Percentiles rank a stretch among this genome's conserved stretches.
phyloP scores from a whole-genome alignment of 2,329 filamentous ascomycete genomes.

The Fusarium verrucosum region DNA sequence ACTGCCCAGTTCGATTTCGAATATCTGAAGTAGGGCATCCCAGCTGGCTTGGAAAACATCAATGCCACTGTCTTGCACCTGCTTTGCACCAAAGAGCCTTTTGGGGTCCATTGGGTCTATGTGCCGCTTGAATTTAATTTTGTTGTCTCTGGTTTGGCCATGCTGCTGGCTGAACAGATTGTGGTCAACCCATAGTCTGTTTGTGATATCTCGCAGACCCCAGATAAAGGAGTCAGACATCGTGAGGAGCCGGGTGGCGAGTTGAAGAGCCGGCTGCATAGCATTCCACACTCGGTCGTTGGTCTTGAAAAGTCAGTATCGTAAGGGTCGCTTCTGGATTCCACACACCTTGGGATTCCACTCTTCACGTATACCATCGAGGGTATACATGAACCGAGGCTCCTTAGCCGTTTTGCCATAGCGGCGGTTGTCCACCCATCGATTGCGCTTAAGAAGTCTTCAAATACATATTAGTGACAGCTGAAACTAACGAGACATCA shows the following conservation, averaged over 20 bases:
- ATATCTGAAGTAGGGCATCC: not conserved
- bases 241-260: slow-evolving; percentile 40
- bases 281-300: slow-evolving; percentile 45
- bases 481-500: not conserved
- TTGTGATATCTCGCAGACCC: slow-evolving; percentile 39
- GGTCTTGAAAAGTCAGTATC: slow-evolving; percentile 11
- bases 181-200: slow-evolving; percentile 31
- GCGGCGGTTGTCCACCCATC: slow-evolving; percentile 16
- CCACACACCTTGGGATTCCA: slow-evolving; percentile 39
- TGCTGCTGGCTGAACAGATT: slow-evolving; percentile 1
- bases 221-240: slow-evolving; percentile 33
- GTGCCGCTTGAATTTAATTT: slow-evolving; percentile 12
- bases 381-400: slow-evolving; percentile 32
- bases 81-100: slow-evolving; percentile 4
- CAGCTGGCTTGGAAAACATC: not conserved
- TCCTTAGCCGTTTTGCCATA: not conserved
- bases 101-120: not conserved
- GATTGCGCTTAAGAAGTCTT: slow-evolving; percentile 25
- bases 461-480: not conserved
- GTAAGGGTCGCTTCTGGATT: not conserved
- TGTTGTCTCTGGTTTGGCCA: not conserved
- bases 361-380: slow-evolving; percentile 37
- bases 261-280: slow-evolving; percentile 44
- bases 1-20: slow-evolving; percentile 21
- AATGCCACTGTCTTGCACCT: slow-evolving; percentile 5